Evolutionary conservation across 192 early-diverging fungal species (phyloP).

Genomic region (Coemansia sp.): DNA sequence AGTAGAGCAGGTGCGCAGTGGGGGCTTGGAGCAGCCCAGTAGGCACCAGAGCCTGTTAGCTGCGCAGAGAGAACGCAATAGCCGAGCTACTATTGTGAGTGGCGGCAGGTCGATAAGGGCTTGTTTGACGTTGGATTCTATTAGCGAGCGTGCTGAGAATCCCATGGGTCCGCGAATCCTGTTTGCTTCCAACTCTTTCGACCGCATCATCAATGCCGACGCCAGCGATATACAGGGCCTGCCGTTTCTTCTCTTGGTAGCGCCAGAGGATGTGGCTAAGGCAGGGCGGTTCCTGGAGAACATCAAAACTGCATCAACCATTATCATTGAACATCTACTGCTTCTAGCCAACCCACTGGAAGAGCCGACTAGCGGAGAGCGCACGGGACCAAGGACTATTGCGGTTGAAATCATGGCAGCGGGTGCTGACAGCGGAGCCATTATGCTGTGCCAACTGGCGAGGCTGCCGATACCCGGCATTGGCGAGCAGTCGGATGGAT

Average conservation of each 20-base stretch:
- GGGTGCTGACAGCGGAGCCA: constrained; percentile 22
- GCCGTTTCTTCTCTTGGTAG: constrained; percentile 19
- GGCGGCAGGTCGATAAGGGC: constrained; percentile 1
- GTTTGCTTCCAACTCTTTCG: constrained; percentile 26
- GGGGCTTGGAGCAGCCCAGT: not conserved
- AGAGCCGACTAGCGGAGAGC: not conserved
- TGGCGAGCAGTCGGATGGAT: not conserved
- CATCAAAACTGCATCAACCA: not conserved
- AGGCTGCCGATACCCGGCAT: not conserved
- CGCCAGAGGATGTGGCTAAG: constrained; percentile 6
- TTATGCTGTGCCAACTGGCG: constrained; percentile 28
- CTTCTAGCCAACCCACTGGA: not conserved
- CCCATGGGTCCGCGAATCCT: constrained; percentile 19
- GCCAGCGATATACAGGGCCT: constrained; percentile 21
- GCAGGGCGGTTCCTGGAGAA: constrained; percentile 16
- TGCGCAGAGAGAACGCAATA: not conserved
- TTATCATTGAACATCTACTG: constrained; percentile 2
- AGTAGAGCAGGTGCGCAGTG: not conserved
- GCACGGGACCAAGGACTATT: not conserved
- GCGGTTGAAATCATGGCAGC: constrained; percentile 31
- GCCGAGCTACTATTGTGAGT: not conserved
- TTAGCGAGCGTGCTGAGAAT: not conserved
- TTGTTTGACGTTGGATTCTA: constrained; percentile 24
- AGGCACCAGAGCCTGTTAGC: not conserved
- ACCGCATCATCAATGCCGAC: constrained; percentile 12